These are phyloP conservation scores for Xylariaceae sp. DNA, from an alignment of 2,329 filamentous ascomycete genomes.

Conservation along the genomic window DNA sequence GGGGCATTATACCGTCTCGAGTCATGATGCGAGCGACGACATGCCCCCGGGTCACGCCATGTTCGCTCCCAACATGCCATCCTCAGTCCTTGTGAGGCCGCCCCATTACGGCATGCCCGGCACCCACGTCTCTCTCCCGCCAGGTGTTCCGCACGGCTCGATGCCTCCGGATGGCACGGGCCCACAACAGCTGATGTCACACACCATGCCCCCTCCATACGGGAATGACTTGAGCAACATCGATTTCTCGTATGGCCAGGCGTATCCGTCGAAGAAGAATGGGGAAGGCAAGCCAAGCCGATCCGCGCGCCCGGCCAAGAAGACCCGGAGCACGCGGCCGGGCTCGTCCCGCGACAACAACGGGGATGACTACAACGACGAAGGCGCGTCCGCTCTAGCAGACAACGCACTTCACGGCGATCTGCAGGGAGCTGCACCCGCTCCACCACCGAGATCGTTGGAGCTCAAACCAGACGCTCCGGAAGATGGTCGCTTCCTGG, in stretches of 20 bases:
- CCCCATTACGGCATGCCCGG: constrained; percentile 8
- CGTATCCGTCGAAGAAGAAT: constrained; percentile 17
- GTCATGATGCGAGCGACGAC: constrained; percentile 25
- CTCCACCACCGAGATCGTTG: constrained; percentile 21
- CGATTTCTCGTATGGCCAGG: constrained; percentile 9
- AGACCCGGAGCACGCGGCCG: constrained; percentile 13
- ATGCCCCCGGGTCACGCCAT: constrained; percentile 23
- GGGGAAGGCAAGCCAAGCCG: constrained; percentile 19
- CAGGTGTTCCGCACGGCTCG: constrained; percentile 20
- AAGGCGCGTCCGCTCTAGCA: neutral
- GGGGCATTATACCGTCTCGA: constrained; percentile 34
- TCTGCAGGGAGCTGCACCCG: neutral
- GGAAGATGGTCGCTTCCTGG: constrained; percentile 44
- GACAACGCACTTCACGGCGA: neutral
- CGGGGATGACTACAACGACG: constrained; percentile 1
- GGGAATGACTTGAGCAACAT: constrained; percentile 13
- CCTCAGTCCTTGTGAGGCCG: constrained; percentile 21
- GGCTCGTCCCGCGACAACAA: constrained; percentile 8
- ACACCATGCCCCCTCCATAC: constrained; percentile 3
- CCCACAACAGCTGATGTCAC: constrained; percentile 17
- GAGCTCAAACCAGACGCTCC: constrained; percentile 41
- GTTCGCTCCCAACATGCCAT: constrained; percentile 21
- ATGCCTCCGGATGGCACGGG: constrained; percentile 20
- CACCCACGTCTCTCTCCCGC: constrained; percentile 18
- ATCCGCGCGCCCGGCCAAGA: constrained; percentile 18